Evolutionary conservation across 805 yeast genomes (phyloP), one percentile per base, ranked within the genome.

Genomic region (Metschnikowia matae): DNA sequence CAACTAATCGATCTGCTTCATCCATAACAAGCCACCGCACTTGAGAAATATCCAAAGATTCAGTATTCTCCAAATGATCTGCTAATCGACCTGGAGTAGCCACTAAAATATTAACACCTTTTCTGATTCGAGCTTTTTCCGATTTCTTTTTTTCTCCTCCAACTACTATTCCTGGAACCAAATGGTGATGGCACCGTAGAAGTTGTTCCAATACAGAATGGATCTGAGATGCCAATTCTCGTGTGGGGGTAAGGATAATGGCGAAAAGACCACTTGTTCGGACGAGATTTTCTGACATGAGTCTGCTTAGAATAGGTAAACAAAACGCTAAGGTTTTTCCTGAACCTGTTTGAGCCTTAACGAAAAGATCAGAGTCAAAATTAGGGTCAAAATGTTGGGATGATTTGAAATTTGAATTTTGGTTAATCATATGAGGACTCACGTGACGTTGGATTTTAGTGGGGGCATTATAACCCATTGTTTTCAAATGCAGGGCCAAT

Each of bases 141-240:
- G 96, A 81, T 63, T 94, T 95, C 67, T 92, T 92, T 79, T 92
- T 91, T 65, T 94, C 99, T 54, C 99, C 99, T 63, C 99, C 99
- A 69, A 90, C 90, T 23, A 94, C 96, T 38, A 91, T 81, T 37
- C 98, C 96, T 0, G 99, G 97, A 4, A 95, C 99, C 40, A 94
- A 79, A 67, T 87, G 82, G 62, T 88, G 96, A 64, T 92, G 85
- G 62, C 91, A 82, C 49, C 86, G 78, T 37, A 84, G 76, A 32
- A 94, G 66, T 2, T 81, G 74, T 58, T 87, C 92, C 52, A 90
- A 74, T 3, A 91, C 96, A 5, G 85, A 73, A 62, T 87, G 86
- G 46, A 92, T 90, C 67, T 94, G 99, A 5, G 82, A 81, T 0
- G 98, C 96, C 62, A 94, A 77, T 68, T 94, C 99, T 66, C 99